Base-by-base conservation (phyloP, 768 basidiomycete genomes). In the Cyclocybe aegerita region DNA sequence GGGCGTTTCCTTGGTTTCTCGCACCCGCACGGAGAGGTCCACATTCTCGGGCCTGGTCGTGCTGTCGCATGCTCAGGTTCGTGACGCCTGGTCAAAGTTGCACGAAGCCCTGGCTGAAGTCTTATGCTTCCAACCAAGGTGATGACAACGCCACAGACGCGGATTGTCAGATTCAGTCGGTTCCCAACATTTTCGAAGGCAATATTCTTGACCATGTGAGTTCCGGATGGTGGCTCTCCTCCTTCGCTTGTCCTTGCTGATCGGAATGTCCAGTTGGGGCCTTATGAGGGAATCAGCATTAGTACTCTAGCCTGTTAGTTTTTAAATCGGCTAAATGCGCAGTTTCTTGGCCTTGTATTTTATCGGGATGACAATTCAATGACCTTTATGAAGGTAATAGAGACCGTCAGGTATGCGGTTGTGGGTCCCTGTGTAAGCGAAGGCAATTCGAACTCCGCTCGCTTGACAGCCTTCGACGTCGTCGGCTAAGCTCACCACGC, bases 1-100 rank as follows among this genome's bases (percentile, higher is more conserved):
- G 77, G 73, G 2, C 68, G 72, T 14, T 69, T 65, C 49, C 59
- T 83, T 52, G 79, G 78, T 43, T 86, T 75, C 64, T 54, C 64
- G 35, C 80, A 82, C 45, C 75, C 77, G 1, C 64, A 72, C n/a
- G 80, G 80, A 14, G 82, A 84, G 58, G 62, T 82, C 10, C 80
- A 82, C 53, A 78, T 85, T 39, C 46, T 80, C 46, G 63, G 71
- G 11, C 62, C 67, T 2, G 70, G 64, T 4, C 62, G 64, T 36
- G 71, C 66, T 39, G 65, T 71, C 12, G 58, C 68, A 32, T 76
- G 74, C 50, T 59, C 72, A 33, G 73, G 73, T 69, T 40, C 32
- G 60, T 58, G 23, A 23, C 23, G 23, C 23, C 23, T 29, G 15
- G 35, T 15, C 16, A 10, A 38, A 35, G 31, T 10, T 31, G 11